Evolutionary conservation across 345 rosid species (phyloP).

Genomic region (Bretschneidera sinensis): DNA sequence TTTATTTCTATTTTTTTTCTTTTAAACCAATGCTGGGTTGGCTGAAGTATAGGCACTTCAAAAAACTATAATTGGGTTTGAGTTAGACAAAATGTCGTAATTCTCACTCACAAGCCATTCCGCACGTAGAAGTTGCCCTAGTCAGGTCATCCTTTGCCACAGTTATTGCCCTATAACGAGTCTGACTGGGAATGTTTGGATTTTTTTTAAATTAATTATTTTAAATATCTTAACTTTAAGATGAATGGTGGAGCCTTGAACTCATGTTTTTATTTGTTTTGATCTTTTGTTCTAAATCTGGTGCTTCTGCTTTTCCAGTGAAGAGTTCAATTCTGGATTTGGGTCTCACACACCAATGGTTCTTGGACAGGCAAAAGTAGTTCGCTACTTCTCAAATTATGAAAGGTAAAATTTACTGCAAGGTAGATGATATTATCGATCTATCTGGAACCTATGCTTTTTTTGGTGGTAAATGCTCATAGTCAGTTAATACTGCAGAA

Average conservation of each 20-base stretch:
- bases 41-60: no score
- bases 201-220: background rate
- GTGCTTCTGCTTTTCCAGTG: conserved; percentile 47
- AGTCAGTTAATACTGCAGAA: conserved; percentile 46
- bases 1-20: no score
- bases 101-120: no score
- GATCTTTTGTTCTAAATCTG: background rate
- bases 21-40: no score
- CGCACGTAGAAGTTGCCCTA: background rate
- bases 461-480: conserved; percentile 3
- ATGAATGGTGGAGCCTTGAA: conserved; percentile 7
- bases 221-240: background rate
- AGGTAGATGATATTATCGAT: background rate
- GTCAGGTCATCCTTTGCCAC: conserved; percentile 1
- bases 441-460: background rate
- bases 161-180: conserved; percentile 1
- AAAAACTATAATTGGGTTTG: no score
- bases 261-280: conserved; percentile 6
- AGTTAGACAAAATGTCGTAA: no score
- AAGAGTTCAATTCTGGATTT: conserved; percentile 91
- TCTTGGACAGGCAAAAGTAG: conserved; percentile 88
- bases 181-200: background rate
- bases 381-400: conserved; percentile 72
- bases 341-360: conserved; percentile 94
- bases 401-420: conserved; percentile 51